phyloP scores from a whole-genome alignment of 83 land plant species.

The Larix sibirica region DNA sequence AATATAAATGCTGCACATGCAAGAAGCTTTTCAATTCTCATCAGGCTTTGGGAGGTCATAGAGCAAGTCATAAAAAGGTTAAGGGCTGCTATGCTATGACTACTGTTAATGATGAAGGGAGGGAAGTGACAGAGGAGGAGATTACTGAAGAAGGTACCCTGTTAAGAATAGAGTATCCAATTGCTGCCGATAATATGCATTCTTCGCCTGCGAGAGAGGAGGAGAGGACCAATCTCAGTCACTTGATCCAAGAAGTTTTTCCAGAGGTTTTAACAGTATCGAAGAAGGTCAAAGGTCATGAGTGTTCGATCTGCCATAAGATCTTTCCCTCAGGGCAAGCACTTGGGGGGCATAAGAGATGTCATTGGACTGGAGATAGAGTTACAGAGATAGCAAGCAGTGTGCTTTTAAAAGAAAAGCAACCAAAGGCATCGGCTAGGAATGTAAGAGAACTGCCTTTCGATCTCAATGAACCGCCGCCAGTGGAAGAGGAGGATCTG shows the following conservation, averaged over 20 bases:
- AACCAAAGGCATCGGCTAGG: not conserved
- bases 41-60: conserved; percentile 65
- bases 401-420: not conserved
- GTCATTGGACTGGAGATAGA: conserved; percentile 26
- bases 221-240: not conserved
- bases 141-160: not conserved
- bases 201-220: not conserved
- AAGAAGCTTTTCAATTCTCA: conserved; percentile 44
- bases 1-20: conserved; percentile 50
- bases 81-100: conserved; percentile 13
- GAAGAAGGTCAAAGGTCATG: conserved; percentile 13
- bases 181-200: not conserved
- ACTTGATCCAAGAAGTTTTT: too few species aligned
- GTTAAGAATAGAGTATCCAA: conserved; percentile 1
- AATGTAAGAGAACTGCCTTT: conserved; percentile 15
- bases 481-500: conserved; percentile 19
- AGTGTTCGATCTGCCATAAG: conserved; percentile 33
- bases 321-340: conserved; percentile 36
- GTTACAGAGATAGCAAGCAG: conserved; percentile 1
- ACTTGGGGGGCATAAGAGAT: conserved; percentile 44
- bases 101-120: not conserved
- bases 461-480: conserved; percentile 32
- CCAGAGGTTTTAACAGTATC: not conserved
- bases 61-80: conserved; percentile 53
- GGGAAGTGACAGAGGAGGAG: conserved; percentile 10